Evolutionary conservation across 208 protist genomes (phyloP), one percentile per base, ranked within the genome.

Genomic region (Leishmania turanica): DNA sequence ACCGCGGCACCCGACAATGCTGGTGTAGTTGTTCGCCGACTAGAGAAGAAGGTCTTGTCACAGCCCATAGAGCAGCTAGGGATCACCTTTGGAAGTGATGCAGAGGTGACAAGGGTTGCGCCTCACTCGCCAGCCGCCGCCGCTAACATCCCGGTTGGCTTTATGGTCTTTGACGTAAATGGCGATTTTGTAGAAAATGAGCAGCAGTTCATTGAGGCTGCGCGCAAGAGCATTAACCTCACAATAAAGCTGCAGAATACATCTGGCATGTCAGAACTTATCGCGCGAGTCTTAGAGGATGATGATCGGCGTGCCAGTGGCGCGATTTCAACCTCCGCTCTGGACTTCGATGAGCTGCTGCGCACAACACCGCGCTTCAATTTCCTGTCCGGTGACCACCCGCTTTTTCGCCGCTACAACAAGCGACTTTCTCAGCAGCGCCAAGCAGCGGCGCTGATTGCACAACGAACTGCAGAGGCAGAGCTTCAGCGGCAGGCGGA

Each of bases 111-210:
- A 5, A 84, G 69, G 11, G 87, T 92, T 27, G 86, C 84, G 1
- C 80, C 82, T 11, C 77, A 79, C 34, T 94, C 93, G 11, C 82
- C 87, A 42, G 90, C 92, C 8, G 85, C 85, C 24, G 84, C 79
- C 45, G 87, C 93, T 2, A 94, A 96, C 79, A 88, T 97, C 70
- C 90, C 85, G 0, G 62, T 77, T 8, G 81, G 92, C 17, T 95
- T 84, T 72, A 94, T 97, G 85, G 87, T 97, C 74, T 92, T 90
- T 78, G 84, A 91, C 40, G 89, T 95, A 8, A 97, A 97, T 74
- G 87, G 89, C 42, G 80, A 91, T n/a, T 96, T 92, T 87, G 86
- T 97, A 42, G 91, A 91, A 72, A 92, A 79, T 47, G 77, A 89
- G 17, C 58, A 72, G 53, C 84, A 93, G 53, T 95, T 97, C 81